Evolutionary conservation across 2,329 filamentous ascomycete species (phyloP), one percentile per base, ranked within the genome.

Genomic region (Mycosphaerella sp.): DNA sequence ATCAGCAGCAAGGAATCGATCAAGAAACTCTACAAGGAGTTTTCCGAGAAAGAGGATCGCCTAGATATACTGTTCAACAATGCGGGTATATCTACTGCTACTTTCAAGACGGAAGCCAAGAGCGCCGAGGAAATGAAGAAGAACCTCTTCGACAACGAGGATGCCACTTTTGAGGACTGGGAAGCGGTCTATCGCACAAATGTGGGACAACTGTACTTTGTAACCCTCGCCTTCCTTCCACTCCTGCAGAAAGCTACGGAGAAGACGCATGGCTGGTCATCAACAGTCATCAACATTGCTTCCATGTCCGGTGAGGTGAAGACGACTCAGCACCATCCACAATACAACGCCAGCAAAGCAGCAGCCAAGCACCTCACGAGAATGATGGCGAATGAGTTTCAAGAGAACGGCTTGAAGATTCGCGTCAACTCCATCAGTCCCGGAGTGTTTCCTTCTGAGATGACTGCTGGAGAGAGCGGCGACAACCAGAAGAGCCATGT

Each of bases 401-500:
- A 74, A n/a, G 71, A 73, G 36, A 70, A 71, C 28, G 71, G 69
- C 4, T 66, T 80, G 44, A 78, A 79, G 64, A 74, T 82, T 45
- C 67, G 79, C 12, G 71, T 82, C 55, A 82, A 82, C 64, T 72
- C 68, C 41, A 79, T 82, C 56, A 76, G 78, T 2, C 79, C 78
- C 0, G 45, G 59, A 40, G 71, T 80, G 3, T 81, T 81, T 62
- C 77, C 78, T 0, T 75, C 71, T 12, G 77, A 81, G 64, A 80
- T 81, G 76, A 81, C 78, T 2, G 73, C 78, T 0, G 69, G 72
- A 5, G 73, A 73, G 41, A 75, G 72, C 50, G 72, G 73, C 32
- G 71, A 74, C 13, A 73, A 75, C 55, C 75, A 80, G 68, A 81
- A 80, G 71, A 75, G 71, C 27, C 65, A 75, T 34, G 70, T 81